These are phyloP conservation scores for Corymbia citriodora DNA, from an alignment of 441 rosid genomes.

Conservation along the genomic window DNA sequence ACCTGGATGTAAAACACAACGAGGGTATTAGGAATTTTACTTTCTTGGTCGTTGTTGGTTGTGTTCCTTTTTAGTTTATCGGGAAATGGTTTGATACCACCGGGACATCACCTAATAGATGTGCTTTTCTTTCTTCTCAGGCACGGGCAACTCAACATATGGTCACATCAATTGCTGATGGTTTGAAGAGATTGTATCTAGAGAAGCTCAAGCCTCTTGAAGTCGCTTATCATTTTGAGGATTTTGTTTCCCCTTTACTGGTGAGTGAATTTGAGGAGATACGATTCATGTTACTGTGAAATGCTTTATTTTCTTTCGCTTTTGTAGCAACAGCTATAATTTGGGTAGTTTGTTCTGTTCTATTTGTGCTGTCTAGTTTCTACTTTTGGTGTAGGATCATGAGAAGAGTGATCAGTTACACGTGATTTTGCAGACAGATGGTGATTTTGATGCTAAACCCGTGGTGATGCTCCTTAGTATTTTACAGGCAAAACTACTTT, in stretches of 20 bases:
- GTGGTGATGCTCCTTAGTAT: slow-evolving; percentile 94
- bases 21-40: not conserved
- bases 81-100: not conserved
- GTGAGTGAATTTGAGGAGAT: slow-evolving; percentile 28
- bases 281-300: not conserved
- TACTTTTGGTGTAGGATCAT: not conserved
- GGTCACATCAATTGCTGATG: not conserved
- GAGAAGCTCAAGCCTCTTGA: slow-evolving; percentile 91
- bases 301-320: not conserved
- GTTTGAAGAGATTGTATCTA: slow-evolving; percentile 66
- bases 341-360: not conserved
- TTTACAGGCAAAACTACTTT: slow-evolving; percentile 95
- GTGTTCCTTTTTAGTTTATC: not conserved
- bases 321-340: not conserved
- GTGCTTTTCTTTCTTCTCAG: not conserved
- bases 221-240: slow-evolving; percentile 75
- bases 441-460: slow-evolving; percentile 97
- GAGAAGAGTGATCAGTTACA: not conserved
- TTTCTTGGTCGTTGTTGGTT: not conserved
- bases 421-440: slow-evolving; percentile 45
- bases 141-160: not conserved
- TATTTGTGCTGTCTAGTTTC: not conserved
- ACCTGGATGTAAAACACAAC: not conserved
- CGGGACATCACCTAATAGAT: not conserved
- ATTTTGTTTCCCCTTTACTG: slow-evolving; percentile 40